Evolutionary conservation across 805 yeast genomes (phyloP).

Genomic region (Ogataea minuta): DNA sequence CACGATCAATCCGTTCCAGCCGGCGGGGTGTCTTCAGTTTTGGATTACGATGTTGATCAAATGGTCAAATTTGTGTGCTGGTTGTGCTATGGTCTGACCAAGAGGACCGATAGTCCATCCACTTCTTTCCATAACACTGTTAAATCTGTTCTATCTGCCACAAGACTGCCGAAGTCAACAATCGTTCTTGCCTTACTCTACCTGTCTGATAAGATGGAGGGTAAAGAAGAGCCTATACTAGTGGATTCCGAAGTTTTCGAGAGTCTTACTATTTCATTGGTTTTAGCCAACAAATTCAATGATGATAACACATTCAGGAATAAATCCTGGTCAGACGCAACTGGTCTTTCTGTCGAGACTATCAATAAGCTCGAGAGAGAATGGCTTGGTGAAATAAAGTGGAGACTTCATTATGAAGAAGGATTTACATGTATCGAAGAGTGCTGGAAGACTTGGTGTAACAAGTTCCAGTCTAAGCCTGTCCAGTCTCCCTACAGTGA

Average conservation of each 20-base stretch:
- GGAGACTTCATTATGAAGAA: constrained; percentile 33
- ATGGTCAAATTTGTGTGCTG: constrained; percentile 83
- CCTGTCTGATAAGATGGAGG: constrained; percentile 54
- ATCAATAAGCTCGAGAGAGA: constrained; percentile 67
- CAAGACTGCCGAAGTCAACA: constrained; percentile 83
- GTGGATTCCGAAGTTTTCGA: constrained; percentile 46
- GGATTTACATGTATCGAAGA: constrained; percentile 34
- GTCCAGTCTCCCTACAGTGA: constrained; percentile 8
- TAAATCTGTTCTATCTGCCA: constrained; percentile 73
- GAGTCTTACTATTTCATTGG: constrained; percentile 63
- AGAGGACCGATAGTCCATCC: constrained; percentile 46
- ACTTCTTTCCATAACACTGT: constrained; percentile 56
- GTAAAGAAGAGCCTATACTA: constrained; percentile 30
- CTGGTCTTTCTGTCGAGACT: constrained; percentile 62
- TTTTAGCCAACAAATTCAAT: constrained; percentile 88
- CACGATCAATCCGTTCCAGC: constrained; percentile 26
- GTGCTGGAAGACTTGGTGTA: constrained; percentile 38
- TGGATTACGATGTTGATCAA: constrained; percentile 73
- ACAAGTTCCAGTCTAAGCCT: constrained; percentile 24
- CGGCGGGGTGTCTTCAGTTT: constrained; percentile 76
- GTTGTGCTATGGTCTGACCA: constrained; percentile 67
- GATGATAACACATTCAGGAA: constrained; percentile 97
- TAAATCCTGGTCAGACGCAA: constrained; percentile 95
- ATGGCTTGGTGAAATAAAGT: constrained; percentile 37
- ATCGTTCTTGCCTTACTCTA: constrained; percentile 77